Percentiles rank a stretch among this genome's conserved stretches.
Conservation (phyloP, 192 early-diverging fungal genomes). For the Chytriomyces confervae region DNA sequence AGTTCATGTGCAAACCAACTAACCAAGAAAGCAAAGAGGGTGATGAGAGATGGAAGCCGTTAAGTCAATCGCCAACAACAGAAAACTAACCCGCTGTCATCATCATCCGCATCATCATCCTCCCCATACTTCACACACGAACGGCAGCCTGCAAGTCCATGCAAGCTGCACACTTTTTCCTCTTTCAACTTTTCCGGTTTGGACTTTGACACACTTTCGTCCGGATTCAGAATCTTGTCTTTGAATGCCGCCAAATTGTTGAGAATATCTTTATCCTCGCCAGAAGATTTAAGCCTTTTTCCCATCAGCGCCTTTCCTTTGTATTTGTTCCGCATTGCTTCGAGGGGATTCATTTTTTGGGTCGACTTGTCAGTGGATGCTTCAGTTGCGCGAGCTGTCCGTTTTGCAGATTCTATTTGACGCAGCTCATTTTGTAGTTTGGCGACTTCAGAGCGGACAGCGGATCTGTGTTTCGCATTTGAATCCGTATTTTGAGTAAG, state of each 20-base stretch:
- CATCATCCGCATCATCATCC: constrained; percentile 52
- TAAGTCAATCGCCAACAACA: background rate
- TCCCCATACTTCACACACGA: constrained; percentile 72
- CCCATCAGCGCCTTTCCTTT: constrained; percentile 25
- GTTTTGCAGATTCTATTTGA: constrained; percentile 48
- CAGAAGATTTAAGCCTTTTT: constrained; percentile 7
- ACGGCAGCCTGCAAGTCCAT: constrained; percentile 58
- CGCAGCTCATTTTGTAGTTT: constrained; percentile 72
- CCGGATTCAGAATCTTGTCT: constrained; percentile 18
- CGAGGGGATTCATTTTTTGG: constrained; percentile 40
- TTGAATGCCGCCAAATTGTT: constrained; percentile 31
- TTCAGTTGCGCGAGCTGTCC: constrained; percentile 18
- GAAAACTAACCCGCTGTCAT: constrained; percentile 50
- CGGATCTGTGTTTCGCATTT: background rate
- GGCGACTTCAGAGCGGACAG: constrained; percentile 60
- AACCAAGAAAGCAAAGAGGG: background rate
- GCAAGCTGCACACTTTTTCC: constrained; percentile 63
- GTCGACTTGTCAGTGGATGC: constrained; percentile 23
- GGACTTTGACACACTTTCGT: background rate
- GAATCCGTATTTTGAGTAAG: constrained; percentile 23
- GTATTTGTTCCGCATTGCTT: constrained; percentile 35
- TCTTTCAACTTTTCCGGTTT: constrained; percentile 36
- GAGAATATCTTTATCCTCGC: constrained; percentile 18
- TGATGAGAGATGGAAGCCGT: no score
- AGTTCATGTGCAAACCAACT: constrained; percentile 81